Percentiles rank a stretch among this genome's conserved stretches.
Evolutionary conservation across 768 basidiomycete genomes (phyloP).

Genomic region (Lepiota venenata): DNA sequence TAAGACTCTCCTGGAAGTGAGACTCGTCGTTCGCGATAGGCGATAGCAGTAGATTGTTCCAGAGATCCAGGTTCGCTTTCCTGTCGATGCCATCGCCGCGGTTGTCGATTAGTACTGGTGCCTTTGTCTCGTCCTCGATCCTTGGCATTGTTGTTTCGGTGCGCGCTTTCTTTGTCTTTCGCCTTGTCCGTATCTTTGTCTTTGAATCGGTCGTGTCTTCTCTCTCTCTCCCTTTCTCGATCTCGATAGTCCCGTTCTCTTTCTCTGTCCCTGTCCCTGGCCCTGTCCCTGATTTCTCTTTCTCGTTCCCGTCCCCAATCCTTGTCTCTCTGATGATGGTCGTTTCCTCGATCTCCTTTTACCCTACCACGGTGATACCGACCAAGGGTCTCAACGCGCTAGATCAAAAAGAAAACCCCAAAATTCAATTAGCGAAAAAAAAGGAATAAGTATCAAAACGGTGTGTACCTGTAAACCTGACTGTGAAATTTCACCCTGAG

Average conservation of each 20-base stretch:
- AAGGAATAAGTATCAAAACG: no score
- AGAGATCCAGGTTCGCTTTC: background rate
- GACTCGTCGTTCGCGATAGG: background rate
- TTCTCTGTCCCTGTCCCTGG: constrained; percentile 10
- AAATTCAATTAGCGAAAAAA: no score
- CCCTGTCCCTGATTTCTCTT: background rate
- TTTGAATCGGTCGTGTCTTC: background rate
- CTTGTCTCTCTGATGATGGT: background rate
- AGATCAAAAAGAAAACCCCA: no score
- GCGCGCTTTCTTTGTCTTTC: no score
- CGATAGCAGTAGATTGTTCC: no score
- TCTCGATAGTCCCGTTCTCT: constrained; percentile 3
- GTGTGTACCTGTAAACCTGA: no score
- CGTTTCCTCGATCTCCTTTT: background rate
- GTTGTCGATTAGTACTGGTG: no score
- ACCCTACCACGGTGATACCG: no score
- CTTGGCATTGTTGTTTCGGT: no score
- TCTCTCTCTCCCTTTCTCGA: constrained; percentile 5
- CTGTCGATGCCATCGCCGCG: background rate
- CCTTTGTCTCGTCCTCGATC: background rate
- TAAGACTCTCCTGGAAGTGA: background rate
- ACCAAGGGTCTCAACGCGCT: no score
- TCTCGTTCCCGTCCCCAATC: background rate
- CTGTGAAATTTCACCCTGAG: background rate
- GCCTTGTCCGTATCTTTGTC: no score